Evolutionary conservation across 192 early-diverging fungal species (phyloP).

Genomic region (Rhizophlyctis rosea): DNA sequence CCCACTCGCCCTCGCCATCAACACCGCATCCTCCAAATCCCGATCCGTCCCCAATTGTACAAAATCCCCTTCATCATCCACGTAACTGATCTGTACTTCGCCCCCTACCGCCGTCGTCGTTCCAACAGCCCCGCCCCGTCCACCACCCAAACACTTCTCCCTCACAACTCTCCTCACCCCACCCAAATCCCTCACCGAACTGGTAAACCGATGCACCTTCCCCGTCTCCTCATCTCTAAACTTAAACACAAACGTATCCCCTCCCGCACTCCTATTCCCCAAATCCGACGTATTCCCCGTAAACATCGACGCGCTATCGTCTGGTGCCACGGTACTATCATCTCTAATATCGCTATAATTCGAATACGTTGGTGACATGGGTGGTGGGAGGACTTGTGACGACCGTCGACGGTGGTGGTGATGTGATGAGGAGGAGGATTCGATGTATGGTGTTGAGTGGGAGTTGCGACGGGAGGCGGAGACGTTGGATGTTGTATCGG

Average conservation of each 20-base stretch:
- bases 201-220: constrained; percentile 41
- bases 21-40: constrained; percentile 81
- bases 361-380: too few relatives aligned
- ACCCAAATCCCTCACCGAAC: too few relatives aligned
- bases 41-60: constrained; percentile 74
- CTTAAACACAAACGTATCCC: constrained; percentile 34
- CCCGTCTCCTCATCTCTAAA: constrained; percentile 23
- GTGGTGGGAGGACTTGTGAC: too few relatives aligned
- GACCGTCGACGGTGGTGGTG: too few relatives aligned
- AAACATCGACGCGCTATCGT: constrained; percentile 24
- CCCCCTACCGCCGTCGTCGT: too few relatives aligned
- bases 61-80: constrained; percentile 90
- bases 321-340: constrained; percentile 16
- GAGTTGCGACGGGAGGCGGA: not conserved
- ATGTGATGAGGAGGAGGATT: constrained; percentile 6
- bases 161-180: too few relatives aligned
- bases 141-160: too few relatives aligned
- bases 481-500: too few relatives aligned
- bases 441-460: not conserved
- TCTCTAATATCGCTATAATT: too few relatives aligned
- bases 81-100: constrained; percentile 60
- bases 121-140: too few relatives aligned
- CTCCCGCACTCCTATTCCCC: too few relatives aligned
- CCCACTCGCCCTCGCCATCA: constrained; percentile 73
- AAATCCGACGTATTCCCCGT: too few relatives aligned